phyloP scores from a whole-genome alignment of 192 early-diverging fungal species.

The Backusella westeae region DNA sequence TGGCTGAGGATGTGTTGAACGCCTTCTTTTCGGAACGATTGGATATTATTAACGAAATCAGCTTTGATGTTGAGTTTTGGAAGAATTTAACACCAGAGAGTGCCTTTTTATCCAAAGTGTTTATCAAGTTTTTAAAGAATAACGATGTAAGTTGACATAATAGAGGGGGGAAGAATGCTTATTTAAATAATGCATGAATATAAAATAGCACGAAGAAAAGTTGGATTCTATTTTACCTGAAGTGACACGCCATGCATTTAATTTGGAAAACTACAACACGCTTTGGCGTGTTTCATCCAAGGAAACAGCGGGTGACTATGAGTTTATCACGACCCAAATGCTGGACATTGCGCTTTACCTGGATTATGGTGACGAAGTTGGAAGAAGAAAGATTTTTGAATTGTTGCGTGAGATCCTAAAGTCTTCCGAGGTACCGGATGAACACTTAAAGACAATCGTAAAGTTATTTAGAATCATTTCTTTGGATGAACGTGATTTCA shows the following conservation, averaged over 20 bases:
- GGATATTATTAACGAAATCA: slow-evolving; percentile 63
- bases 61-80: slow-evolving; percentile 61
- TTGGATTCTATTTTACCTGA: slow-evolving; percentile 71
- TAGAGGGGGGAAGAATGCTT: slow-evolving; percentile 26
- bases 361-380: slow-evolving; percentile 90
- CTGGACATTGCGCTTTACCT: slow-evolving; percentile 72
- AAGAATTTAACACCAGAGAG: slow-evolving; percentile 50
- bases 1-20: slow-evolving; percentile 60
- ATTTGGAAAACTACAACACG: slow-evolving; percentile 55
- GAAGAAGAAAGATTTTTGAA: slow-evolving; percentile 76
- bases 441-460: slow-evolving; percentile 74
- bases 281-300: slow-evolving; percentile 48
- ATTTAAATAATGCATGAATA: neutral
- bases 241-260: slow-evolving; percentile 55
- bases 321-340: slow-evolving; percentile 72
- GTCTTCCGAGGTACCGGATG: slow-evolving; percentile 71
- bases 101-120: slow-evolving; percentile 45
- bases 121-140: slow-evolving; percentile 38
- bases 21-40: slow-evolving; percentile 61
- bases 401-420: slow-evolving; percentile 80
- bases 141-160: slow-evolving; percentile 28
- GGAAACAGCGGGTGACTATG: slow-evolving; percentile 46
- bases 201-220: slow-evolving; percentile 53
- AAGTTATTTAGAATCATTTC: slow-evolving; percentile 75
- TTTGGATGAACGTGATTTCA: slow-evolving; percentile 83